A percentile compares a stretch with the other conserved stretches of the same genome.
Evolutionary conservation across 345 rosid species (phyloP).

Genomic region (Aquilaria malaccensis): DNA sequence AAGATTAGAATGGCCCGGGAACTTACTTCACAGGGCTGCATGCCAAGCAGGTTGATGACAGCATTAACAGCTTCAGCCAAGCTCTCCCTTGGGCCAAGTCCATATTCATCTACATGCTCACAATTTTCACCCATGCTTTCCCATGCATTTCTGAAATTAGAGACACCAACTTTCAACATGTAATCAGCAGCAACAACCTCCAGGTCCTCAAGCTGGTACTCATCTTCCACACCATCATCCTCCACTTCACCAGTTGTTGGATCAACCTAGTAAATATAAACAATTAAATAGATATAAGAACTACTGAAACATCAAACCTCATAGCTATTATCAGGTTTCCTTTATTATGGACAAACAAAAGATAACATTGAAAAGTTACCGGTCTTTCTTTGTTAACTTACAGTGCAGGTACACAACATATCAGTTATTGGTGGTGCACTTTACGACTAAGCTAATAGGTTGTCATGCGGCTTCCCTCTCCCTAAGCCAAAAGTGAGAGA

Average conservation of each 20-base stretch:
- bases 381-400: no score
- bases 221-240: slow-evolving; percentile 91
- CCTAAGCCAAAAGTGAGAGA: no score
- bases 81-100: slow-evolving; percentile 82
- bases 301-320: not conserved
- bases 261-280: slow-evolving; percentile 53
- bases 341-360: no score
- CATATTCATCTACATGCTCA: slow-evolving; percentile 84
- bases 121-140: slow-evolving; percentile 59
- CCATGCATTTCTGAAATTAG: slow-evolving; percentile 94
- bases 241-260: slow-evolving; percentile 71
- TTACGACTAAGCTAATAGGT: no score
- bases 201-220: slow-evolving; percentile 85
- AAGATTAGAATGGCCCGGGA: not conserved
- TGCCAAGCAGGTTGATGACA: slow-evolving; percentile 82
- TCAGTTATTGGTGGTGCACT: not conserved
- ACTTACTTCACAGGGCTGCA: slow-evolving; percentile 93
- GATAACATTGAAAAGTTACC: no score
- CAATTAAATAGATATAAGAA: slow-evolving; percentile 1
- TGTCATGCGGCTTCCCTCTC: no score
- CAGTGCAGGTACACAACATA: no score
- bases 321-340: no score
- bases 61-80: slow-evolving; percentile 70
- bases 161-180: slow-evolving; percentile 63
- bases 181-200: slow-evolving; percentile 84